A percentile compares a stretch with the other conserved stretches of the same genome.
These are phyloP conservation scores for Brasilioporus rufonigricans DNA, from an alignment of 768 basidiomycete species.

Conservation along the genomic window DNA sequence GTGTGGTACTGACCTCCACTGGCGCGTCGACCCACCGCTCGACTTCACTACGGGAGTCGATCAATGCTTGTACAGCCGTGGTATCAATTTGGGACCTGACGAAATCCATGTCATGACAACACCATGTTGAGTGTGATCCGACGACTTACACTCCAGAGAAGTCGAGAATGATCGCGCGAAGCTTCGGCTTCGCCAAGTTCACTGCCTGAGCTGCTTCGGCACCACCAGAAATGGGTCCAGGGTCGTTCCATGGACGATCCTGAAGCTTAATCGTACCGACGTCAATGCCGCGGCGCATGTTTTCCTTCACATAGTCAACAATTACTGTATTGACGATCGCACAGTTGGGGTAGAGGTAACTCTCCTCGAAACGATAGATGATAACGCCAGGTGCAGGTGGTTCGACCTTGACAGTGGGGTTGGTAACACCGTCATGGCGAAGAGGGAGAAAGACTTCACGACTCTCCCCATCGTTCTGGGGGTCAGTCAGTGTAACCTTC, in stretches of 20 bases:
- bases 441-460: constrained; percentile 89
- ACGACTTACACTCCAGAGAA: constrained; percentile 69
- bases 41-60: constrained; percentile 82
- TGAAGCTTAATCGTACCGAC: constrained; percentile 54
- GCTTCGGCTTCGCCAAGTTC: constrained; percentile 56
- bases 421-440: constrained; percentile 54
- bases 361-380: constrained; percentile 91
- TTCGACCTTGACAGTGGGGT: constrained; percentile 66
- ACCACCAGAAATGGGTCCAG: constrained; percentile 59
- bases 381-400: constrained; percentile 84
- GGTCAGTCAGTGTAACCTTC: constrained; percentile 58
- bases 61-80: constrained; percentile 86
- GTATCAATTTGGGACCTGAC: constrained; percentile 83
- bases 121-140: background rate
- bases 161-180: constrained; percentile 90
- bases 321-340: constrained; percentile 66
- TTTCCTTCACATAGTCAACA: constrained; percentile 76
- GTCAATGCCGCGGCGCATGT: constrained; percentile 76
- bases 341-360: constrained; percentile 81
- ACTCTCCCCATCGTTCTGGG: constrained; percentile 32
- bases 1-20: constrained; percentile 52
- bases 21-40: constrained; percentile 81
- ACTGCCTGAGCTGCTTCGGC: constrained; percentile 45
- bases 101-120: background rate
- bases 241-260: constrained; percentile 95